phyloP scores from a whole-genome alignment of 2,329 filamentous ascomycete genomes.

The Scedosporium dehoogii region DNA sequence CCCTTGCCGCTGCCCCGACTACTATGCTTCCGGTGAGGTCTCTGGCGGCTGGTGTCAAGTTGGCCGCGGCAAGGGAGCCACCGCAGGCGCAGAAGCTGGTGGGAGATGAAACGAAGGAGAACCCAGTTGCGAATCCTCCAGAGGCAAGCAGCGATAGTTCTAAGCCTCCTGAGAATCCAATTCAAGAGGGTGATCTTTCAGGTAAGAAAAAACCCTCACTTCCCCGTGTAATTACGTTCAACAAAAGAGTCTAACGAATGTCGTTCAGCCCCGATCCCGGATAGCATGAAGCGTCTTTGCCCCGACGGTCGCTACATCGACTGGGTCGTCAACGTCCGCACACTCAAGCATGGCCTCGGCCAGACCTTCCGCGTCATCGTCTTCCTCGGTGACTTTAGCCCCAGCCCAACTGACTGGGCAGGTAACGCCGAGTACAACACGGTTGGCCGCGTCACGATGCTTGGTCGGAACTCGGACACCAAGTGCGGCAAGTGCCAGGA shows the following conservation, averaged over 20 bases:
- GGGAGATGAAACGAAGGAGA: background rate
- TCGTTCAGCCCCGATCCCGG: background rate
- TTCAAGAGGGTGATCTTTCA: constrained; percentile 1
- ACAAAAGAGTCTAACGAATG: background rate
- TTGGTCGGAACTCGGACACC: constrained; percentile 26
- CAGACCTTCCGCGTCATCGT: constrained; percentile 55
- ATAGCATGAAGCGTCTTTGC: background rate
- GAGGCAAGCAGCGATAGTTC: background rate
- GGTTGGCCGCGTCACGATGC: constrained; percentile 51
- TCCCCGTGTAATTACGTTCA: background rate
- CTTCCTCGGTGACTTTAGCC: constrained; percentile 49
- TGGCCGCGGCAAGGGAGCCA: background rate
- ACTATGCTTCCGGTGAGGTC: background rate
- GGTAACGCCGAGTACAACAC: constrained; percentile 38
- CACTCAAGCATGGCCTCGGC: constrained; percentile 49
- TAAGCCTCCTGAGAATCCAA: constrained; percentile 6
- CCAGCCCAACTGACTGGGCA: constrained; percentile 37
- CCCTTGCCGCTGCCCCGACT: background rate
- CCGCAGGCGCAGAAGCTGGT: background rate
- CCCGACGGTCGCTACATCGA: constrained; percentile 33
- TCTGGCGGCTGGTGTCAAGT: background rate
- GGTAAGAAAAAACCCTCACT: background rate
- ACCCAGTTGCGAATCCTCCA: background rate
- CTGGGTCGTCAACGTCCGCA: constrained; percentile 59
- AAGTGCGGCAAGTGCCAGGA: constrained; percentile 16